phyloP scores from a whole-genome alignment of 148 eudicot genomes.

The Drosera capensis region DNA sequence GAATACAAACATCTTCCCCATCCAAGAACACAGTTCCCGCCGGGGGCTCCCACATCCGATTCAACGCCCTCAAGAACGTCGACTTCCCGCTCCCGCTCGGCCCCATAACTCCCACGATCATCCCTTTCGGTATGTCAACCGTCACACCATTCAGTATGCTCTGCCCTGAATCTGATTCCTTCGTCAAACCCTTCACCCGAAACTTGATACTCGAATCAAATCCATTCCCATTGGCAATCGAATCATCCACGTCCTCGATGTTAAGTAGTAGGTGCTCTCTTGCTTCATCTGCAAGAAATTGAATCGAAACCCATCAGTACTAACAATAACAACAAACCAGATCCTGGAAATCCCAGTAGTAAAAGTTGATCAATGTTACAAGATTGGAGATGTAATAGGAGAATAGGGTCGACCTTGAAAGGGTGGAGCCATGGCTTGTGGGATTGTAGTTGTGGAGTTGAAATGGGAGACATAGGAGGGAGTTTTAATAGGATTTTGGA shows the following conservation, averaged over 20 bases:
- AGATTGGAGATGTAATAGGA: too few species aligned
- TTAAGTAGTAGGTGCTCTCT: background rate
- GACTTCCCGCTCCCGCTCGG: slow-evolving; percentile 4
- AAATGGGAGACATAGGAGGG: background rate
- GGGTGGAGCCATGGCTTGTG: background rate
- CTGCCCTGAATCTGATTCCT: background rate
- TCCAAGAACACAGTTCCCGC: background rate
- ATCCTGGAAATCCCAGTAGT: too few species aligned
- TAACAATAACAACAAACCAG: too few species aligned
- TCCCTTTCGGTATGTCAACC: background rate
- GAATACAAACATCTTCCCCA: background rate
- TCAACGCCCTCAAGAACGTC: slow-evolving; percentile 1
- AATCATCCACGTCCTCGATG: background rate
- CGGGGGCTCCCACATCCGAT: slow-evolving; percentile 1
- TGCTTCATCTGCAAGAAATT: background rate
- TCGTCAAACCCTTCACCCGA: background rate
- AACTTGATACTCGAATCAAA: background rate
- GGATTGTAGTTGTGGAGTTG: background rate
- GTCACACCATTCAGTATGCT: background rate
- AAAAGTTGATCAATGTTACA: too few species aligned
- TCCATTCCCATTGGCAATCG: background rate
- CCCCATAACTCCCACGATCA: slow-evolving; percentile 1
- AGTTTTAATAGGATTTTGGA: background rate
- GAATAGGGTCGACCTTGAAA: too few species aligned
- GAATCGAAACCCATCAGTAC: background rate